These are phyloP conservation scores for Clonostachys rhizophaga DNA, from an alignment of 2,329 filamentous ascomycete genomes.

Conservation along the genomic window DNA sequence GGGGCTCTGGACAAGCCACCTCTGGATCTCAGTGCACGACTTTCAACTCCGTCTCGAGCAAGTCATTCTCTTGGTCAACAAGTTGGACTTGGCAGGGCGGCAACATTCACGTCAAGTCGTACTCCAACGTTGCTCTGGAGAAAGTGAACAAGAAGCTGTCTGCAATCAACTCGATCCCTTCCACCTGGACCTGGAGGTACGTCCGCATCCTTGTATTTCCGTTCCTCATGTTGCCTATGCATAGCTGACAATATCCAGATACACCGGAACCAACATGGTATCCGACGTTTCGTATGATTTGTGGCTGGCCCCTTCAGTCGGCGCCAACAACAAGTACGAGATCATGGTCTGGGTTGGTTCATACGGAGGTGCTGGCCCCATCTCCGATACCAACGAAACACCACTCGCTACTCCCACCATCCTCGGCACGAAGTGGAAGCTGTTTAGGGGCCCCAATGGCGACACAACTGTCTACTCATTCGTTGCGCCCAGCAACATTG, in stretches of 20 bases:
- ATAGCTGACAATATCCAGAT: slow-evolving; percentile 6
- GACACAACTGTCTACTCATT: slow-evolving; percentile 57
- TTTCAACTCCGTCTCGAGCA: slow-evolving; percentile 20
- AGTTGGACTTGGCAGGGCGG: slow-evolving; percentile 32
- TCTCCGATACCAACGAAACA: slow-evolving; percentile 30
- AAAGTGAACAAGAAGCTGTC: slow-evolving; percentile 13
- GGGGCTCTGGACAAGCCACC: slow-evolving; percentile 22
- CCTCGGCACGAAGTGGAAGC: slow-evolving; percentile 44
- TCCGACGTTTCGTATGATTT: slow-evolving; percentile 60
- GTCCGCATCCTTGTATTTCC: neutral
- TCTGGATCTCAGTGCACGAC: slow-evolving; percentile 31
- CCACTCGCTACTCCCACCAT: slow-evolving; percentile 37
- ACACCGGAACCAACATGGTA: slow-evolving; percentile 21
- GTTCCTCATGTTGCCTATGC: no score
- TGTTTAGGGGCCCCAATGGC: slow-evolving; percentile 54
- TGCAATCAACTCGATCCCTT: slow-evolving; percentile 20
- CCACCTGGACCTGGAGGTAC: slow-evolving; percentile 23
- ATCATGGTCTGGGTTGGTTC: slow-evolving; percentile 56
- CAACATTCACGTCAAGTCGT: slow-evolving; percentile 31
- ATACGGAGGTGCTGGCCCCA: slow-evolving; percentile 45
- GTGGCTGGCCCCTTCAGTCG: slow-evolving; percentile 44
- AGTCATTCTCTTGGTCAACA: slow-evolving; percentile 29
- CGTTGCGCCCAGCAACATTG: slow-evolving; percentile 15
- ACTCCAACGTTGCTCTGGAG: slow-evolving; percentile 30
- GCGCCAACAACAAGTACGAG: slow-evolving; percentile 39